Conservation (phyloP, 2,329 filamentous ascomycete genomes). For the Penicillium sp. region DNA sequence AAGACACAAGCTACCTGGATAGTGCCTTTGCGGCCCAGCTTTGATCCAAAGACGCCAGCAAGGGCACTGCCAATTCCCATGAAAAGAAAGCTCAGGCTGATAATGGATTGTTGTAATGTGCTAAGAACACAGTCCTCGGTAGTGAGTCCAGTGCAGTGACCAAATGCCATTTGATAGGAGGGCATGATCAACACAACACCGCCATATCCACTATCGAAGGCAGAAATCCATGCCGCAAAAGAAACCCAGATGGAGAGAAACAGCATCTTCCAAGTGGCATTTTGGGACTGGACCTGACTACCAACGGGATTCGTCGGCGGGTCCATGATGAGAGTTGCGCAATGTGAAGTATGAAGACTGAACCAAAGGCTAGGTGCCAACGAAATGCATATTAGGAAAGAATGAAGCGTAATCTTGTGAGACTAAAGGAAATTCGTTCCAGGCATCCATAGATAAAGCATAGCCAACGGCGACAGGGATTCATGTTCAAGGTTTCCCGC, state of each 20-base stretch:
- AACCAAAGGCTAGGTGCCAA: not conserved
- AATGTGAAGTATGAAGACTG: not conserved
- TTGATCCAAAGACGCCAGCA: slow-evolving; percentile 9
- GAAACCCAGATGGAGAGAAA: slow-evolving; percentile 10
- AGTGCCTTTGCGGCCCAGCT: slow-evolving; percentile 11
- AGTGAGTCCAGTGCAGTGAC: slow-evolving; percentile 3
- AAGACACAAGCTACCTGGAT: slow-evolving; percentile 16
- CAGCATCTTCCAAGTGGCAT: slow-evolving; percentile 7
- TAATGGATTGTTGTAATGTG: slow-evolving; percentile 20
- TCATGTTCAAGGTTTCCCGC: not conserved
- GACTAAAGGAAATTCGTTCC: not conserved
- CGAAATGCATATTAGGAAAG: not conserved
- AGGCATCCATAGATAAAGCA: not conserved
- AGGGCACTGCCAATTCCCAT: slow-evolving; percentile 13
- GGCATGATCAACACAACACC: slow-evolving; percentile 16
- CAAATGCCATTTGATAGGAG: slow-evolving; percentile 14
- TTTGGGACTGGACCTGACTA: not conserved
- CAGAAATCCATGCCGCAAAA: slow-evolving; percentile 9
- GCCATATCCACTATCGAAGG: slow-evolving; percentile 12
- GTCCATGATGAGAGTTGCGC: not conserved
- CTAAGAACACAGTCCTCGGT: slow-evolving; percentile 7
- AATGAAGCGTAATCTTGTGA: not conserved
- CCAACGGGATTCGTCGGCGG: not conserved
- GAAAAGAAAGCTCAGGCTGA: slow-evolving; percentile 19
- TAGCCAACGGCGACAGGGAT: not conserved